Base-by-base conservation (phyloP, 306 rosid species). In the Betula pendula region DNA sequence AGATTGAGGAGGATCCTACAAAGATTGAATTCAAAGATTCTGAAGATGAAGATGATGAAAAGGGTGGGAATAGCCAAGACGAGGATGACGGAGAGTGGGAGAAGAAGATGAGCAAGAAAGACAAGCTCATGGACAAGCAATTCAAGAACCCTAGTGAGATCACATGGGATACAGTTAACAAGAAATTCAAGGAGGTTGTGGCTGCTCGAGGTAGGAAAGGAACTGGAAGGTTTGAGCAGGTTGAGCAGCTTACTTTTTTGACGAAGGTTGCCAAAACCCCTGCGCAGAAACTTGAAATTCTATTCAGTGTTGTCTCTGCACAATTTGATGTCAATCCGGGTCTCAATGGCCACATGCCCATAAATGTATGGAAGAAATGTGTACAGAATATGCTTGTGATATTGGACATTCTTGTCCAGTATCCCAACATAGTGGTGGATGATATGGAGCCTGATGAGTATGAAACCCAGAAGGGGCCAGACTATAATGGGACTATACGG, bases 311-410 rank as follows among this genome's bases (percentile, higher is more conserved):
- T 67, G 90, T 96, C 71, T 92, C 99, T 79, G 96, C 99, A 50
- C 99, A 93, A 76, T 96, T 96, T 81, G 99, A 92, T 82, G 98
- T 96, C 43, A 92, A 96, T 81, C 99, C 98, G 0, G 99, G 97
- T 27, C 95, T 93, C 52, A 92, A 77, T 52, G 98, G 99, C 27
- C 91, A 92, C 76, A 96, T 96, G 98, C 99, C 99, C 42, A 96
- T 96, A 22, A 83, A 72, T 70, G 94, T 96, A 47, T 96, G 99
- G 99, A 96, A 96, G 85, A 96, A 93, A 78, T 96, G 98, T 60
- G 90, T 96, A 49, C 91, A 87, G 27, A 93, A 96, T 69, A 96
- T 93, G 99, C 83, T 92, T 77, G 42, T 84, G 70, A 93, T 96
- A 53, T 92, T 96, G 44, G 98, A 96, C 75, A 91, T 92, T 86